Conservation (phyloP, 164 flowering plant genomes). For the Platanus orientalis region DNA sequence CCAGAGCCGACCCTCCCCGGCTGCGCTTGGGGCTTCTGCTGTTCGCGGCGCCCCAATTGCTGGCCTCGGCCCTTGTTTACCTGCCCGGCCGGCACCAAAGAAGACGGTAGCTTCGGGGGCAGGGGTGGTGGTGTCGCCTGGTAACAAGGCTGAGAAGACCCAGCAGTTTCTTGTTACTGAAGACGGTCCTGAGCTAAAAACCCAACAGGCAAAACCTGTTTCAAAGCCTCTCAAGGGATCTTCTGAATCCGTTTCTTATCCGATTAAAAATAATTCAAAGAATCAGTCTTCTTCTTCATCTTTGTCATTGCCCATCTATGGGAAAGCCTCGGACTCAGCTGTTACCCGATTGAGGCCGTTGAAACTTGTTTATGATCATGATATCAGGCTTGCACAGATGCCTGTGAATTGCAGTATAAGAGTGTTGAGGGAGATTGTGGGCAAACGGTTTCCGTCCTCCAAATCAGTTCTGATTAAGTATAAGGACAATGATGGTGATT, state of each 20-base stretch:
- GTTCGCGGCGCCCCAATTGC: conserved; percentile 88
- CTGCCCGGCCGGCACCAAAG: conserved; percentile 73
- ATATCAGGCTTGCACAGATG: conserved; percentile 89
- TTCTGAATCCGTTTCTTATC: conserved; percentile 24
- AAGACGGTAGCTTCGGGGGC: conserved; percentile 32
- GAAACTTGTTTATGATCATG: conserved; percentile 96
- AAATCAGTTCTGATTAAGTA: conserved; percentile 87
- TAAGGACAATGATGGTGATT: conserved; percentile 88
- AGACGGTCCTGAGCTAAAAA: conserved; percentile 51
- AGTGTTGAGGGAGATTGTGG: conserved; percentile 72
- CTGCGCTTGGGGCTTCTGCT: conserved; percentile 97
- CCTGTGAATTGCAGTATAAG: conserved; percentile 74
- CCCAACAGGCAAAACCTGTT: conserved; percentile 44
- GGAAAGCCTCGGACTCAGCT: conserved; percentile 14
- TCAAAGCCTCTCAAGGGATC: conserved; percentile 56
- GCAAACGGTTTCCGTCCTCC: conserved; percentile 73
- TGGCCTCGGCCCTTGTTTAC: conserved; percentile 89
- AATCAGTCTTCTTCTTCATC: conserved; percentile 23
- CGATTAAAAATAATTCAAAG: conserved; percentile 25
- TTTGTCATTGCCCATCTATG: conserved; percentile 13
- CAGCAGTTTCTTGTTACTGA: conserved; percentile 26
- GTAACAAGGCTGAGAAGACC: conserved; percentile 48
- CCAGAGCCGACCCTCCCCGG: conserved; percentile 94
- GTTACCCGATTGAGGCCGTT: conserved; percentile 57
- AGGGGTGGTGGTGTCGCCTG: conserved; percentile 24